Base-by-base conservation (phyloP, 805 yeast species). In the Yarrowia sp. region DNA sequence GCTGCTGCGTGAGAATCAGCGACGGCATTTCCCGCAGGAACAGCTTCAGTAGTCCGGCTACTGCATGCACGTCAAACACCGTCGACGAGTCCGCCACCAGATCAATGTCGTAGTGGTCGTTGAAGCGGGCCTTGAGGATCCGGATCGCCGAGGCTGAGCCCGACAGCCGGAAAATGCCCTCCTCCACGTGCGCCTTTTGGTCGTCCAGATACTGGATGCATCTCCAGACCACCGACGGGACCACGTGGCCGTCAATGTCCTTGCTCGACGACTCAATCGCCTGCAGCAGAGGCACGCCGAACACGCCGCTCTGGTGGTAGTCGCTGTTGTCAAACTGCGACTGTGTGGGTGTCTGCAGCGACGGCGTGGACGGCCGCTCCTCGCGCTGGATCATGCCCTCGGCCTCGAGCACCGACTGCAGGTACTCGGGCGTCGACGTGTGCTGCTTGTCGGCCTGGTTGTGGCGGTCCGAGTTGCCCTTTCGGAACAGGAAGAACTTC, bases 91-190 rank as follows among this genome's bases (percentile, higher is more conserved):
- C 55, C 5, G 58, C 45, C 35, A 84, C 83, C 66, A 93, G 81
- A 74, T 91, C 92, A 55, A 90, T 80, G 76, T 93, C 97, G 69
- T 84, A 84, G 5, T 84, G 82, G 12, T 76, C 81, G 75, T 92
- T 91, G 80, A 90, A 94, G 58, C 79, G 82, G 58, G 86, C 90
- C 73, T 88, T 90, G 70, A 91, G 82, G 49, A 82, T 85, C 71
- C 88, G 86, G 48, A 91, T 91, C 66, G 89, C 83, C 1, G 92
- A 84, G 69, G 92, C 89, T 45, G 97, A 91, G 4, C 98, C 98
- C 78, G 93, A 91, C 69, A 92, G 80, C 71, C 99, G 83, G 80
- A 95, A 95, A 2, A 94, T 85, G 11, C 99, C 99, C 74, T 92
- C 97, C 77, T 91, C 95, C 71, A 85, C 85, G n/a, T 88, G 81